phyloP scores from a whole-genome alignment of 805 yeast genomes.

The Kodamaea kakaduensis region DNA sequence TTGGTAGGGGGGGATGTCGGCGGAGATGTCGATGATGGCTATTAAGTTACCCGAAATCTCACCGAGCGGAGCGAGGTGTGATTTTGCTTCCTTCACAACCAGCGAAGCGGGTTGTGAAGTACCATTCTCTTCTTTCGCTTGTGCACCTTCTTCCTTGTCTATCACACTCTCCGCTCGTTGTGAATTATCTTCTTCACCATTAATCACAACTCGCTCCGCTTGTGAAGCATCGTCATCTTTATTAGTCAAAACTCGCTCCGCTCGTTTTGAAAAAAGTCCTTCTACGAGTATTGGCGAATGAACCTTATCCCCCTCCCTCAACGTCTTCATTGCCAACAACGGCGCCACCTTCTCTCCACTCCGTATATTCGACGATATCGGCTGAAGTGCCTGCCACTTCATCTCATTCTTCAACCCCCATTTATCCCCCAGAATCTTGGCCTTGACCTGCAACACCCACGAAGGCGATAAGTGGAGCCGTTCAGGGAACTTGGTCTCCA shows the following conservation, averaged over 20 bases:
- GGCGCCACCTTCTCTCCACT: conserved; percentile 37
- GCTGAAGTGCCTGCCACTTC: conserved; percentile 60
- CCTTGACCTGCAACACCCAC: conserved; percentile 66
- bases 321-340: conserved; percentile 69
- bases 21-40: conserved; percentile 67
- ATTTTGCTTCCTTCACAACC: no score
- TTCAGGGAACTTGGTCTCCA: conserved; percentile 45
- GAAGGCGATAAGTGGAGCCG: conserved; percentile 56
- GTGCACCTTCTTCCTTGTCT: no score
- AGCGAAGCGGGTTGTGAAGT: no score
- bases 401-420: conserved; percentile 77
- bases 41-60: conserved; percentile 39
- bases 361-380: conserved; percentile 46
- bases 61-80: no score
- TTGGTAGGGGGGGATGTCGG: conserved; percentile 66
- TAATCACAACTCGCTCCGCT: no score
- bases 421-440: conserved; percentile 61
- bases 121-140: no score
- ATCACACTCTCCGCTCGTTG: no score
- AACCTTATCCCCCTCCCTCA: conserved; percentile 55
- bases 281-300: conserved; percentile 63
- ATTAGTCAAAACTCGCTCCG: conserved; percentile 46
- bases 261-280: conserved; percentile 36
- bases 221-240: conserved; percentile 30
- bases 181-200: no score